Base-by-base conservation (phyloP, 2,329 filamentous ascomycete genomes). In the Fusarium floridanum region DNA sequence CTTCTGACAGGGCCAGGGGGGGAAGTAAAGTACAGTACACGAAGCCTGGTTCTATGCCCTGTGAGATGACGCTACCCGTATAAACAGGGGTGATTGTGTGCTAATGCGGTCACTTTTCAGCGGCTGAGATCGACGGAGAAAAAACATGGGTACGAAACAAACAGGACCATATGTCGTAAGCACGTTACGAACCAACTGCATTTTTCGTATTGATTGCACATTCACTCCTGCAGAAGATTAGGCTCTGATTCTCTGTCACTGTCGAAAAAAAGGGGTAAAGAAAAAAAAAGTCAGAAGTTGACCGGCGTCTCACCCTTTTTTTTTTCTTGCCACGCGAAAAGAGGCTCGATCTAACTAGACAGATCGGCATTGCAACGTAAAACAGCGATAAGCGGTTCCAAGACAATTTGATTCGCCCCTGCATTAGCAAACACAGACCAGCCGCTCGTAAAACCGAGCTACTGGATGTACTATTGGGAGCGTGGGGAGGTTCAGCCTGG, bases 1-100 rank as follows among this genome's bases (percentile, higher is more conserved):
- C 48, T 53, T 53, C 48, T 57, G 53, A 57, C 53, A 57, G 53
- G 53, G 53, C 29, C 34, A 57, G 24, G 53, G 53, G 50, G 50
- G 17, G 22, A 4, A 9, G 45, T 50, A 50, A 20, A 39, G 41
- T 45, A 45, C 41, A 45, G 17, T n/a, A 34, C 12, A 32, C 48
- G 48, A 53, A 29, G 16, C 48, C n/a, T 53, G 9, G 10, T 43
- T n/a, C 41, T 6, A 17, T 53, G 48, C 48, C 48, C 48, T 32
- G 48, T 53, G 27, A 50, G 27, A 27, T 53, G 48, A 27, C 24
- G 22, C 12, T 24, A 10, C 16, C 48, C 48, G 48, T 53, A 53
- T n/a, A 29, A 29, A 53, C 24, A 29, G 29, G 48, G 48, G 24
- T 53, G 48, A 53, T 50, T 50, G 24, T 50, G 45, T 50, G 24